Percentiles rank a stretch among this genome's conserved stretches.
Conservation (phyloP, 257 asterid genomes). For the Solanum sitiens region DNA sequence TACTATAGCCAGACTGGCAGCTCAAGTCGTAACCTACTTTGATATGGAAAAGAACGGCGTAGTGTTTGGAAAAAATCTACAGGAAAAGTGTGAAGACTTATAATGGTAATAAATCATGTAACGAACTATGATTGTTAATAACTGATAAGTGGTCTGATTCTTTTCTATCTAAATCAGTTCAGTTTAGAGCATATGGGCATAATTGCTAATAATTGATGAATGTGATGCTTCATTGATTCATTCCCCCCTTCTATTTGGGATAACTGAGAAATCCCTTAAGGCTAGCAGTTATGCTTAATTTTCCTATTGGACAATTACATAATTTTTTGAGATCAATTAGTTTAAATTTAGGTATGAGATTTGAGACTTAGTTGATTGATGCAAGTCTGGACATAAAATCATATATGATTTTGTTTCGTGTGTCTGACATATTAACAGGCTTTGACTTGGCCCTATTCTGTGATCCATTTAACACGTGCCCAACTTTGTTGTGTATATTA, state of each 20-base stretch:
- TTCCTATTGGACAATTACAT: not conserved
- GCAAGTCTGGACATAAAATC: not conserved
- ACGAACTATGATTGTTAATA: not conserved
- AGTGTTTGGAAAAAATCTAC: not conserved
- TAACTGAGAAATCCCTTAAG: not conserved
- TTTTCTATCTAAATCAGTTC: not conserved
- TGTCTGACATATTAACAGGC: not conserved
- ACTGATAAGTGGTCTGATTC: not conserved
- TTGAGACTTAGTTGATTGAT: not conserved
- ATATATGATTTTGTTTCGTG: not conserved
- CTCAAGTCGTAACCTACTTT: not conserved
- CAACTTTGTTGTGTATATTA: not conserved
- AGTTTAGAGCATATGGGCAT: not conserved
- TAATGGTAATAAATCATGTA: not conserved
- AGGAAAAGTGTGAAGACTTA: not conserved
- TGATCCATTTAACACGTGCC: not conserved
- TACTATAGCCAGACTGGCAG: not conserved
- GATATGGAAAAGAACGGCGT: not conserved
- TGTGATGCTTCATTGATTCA: not conserved
- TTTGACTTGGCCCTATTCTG: not conserved
- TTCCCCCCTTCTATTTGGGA: not conserved
- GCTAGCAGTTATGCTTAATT: not conserved
- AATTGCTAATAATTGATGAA: not conserved
- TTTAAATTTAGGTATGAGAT: not conserved
- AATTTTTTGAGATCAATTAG: not conserved